These are phyloP conservation scores for Plasmodium vinckei DNA, from an alignment of 169 alveolate genomes.

Conservation along the genomic window DNA sequence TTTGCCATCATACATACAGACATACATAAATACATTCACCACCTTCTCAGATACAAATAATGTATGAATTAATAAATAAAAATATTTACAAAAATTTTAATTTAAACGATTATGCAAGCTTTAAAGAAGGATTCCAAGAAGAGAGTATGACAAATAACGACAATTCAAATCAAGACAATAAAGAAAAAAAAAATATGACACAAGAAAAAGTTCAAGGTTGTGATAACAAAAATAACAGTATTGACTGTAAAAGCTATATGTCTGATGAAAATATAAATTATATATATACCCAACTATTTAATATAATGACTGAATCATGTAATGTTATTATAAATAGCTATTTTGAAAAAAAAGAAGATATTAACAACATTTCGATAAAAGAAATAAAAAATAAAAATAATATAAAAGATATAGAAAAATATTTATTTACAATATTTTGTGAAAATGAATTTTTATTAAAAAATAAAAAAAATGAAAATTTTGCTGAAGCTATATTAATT, in stretches of 20 bases:
- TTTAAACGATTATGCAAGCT: constrained; percentile 11
- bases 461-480: constrained; percentile 21
- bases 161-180: no score
- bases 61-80: constrained; percentile 37
- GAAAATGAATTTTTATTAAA: constrained; percentile 51
- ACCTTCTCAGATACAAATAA: constrained; percentile 20
- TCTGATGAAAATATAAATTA: constrained; percentile 46
- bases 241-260: not conserved
- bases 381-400: constrained; percentile 65
- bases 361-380: constrained; percentile 8
- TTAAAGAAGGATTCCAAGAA: not conserved
- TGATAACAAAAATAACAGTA: not conserved
- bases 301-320: constrained; percentile 45
- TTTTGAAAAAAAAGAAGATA: constrained; percentile 43
- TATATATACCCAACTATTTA: constrained; percentile 36
- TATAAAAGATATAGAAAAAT: constrained; percentile 30
- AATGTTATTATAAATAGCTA: constrained; percentile 45
- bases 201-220: not conserved
- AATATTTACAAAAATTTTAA: constrained; percentile 47
- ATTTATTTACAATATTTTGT: constrained; percentile 18
- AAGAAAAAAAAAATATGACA: not conserved
- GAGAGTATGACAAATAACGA: not conserved
- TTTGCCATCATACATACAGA: not conserved
- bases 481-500: constrained; percentile 45
- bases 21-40: no score